These are phyloP conservation scores for Boletus pseudopeckii DNA, from an alignment of 768 basidiomycete species.

Conservation along the genomic window DNA sequence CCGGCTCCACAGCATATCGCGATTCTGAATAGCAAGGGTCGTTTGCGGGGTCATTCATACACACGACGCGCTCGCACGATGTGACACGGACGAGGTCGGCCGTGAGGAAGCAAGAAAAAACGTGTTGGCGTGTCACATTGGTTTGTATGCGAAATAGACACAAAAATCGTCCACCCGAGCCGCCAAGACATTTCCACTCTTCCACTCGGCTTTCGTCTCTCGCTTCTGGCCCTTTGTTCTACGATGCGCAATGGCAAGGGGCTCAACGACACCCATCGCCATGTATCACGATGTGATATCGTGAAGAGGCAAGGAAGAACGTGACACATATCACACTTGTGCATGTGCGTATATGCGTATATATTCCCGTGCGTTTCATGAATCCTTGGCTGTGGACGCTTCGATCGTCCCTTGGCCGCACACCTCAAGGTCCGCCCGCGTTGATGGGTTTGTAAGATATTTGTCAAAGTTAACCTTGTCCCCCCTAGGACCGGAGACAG, in stretches of 20 bases:
- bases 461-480: slow-evolving; percentile 14
- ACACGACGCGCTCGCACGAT: not conserved
- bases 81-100: not conserved
- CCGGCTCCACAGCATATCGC: no score
- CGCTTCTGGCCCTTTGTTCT: not conserved
- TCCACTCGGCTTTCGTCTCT: not conserved
- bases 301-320: not conserved
- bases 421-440: slow-evolving; percentile 13
- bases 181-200: not conserved
- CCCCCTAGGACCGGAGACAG: not conserved
- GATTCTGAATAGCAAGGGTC: not conserved
- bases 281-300: not conserved
- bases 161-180: not conserved
- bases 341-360: not conserved
- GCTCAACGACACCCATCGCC: not conserved
- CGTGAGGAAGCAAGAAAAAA: not conserved
- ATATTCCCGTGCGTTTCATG: not conserved
- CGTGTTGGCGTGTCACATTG: slow-evolving; percentile 3
- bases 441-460: not conserved
- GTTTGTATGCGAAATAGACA: not conserved
- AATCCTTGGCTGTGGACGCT: not conserved
- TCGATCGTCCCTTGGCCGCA: not conserved
- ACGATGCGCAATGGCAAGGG: no score
- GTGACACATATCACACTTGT: not conserved
- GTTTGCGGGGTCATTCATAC: not conserved